Conservation (phyloP, 1,284 basidiomycete species). For the Ganoderma multipileum region DNA sequence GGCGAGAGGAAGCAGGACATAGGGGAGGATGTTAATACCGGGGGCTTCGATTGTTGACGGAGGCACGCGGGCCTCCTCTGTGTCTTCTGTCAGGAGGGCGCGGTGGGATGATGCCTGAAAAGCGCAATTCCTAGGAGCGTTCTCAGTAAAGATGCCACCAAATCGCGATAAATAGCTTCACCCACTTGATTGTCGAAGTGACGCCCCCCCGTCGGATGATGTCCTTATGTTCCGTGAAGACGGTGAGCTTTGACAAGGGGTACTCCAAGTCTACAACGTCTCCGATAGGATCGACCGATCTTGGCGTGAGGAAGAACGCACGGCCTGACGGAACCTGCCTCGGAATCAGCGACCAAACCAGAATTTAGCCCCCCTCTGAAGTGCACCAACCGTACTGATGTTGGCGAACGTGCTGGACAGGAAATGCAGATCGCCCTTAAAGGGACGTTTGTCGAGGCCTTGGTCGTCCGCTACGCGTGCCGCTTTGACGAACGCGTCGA, state of each 20-base stretch:
- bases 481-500: conserved; percentile 88
- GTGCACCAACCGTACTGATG: conserved; percentile 72
- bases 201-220: conserved; percentile 88
- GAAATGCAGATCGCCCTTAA: conserved; percentile 87
- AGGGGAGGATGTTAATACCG: conserved; percentile 84
- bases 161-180: conserved; percentile 2
- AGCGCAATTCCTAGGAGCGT: conserved; percentile 70
- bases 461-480: conserved; percentile 58
- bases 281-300: conserved; percentile 49
- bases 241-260: conserved; percentile 80
- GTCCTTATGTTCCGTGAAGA: conserved; percentile 90
- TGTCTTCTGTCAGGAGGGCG: conserved; percentile 72
- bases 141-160: not conserved
- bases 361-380: not conserved
- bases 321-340: conserved; percentile 70
- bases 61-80: conserved; percentile 53
- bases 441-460: conserved; percentile 53
- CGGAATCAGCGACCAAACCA: not conserved
- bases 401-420: conserved; percentile 93
- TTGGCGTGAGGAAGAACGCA: conserved; percentile 73
- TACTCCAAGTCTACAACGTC: conserved; percentile 64
- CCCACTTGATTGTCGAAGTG: conserved; percentile 85
- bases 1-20: conserved; percentile 89
- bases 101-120: conserved; percentile 74
- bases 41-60: conserved; percentile 68